Evolutionary conservation across 495 filamentous ascomycete genomes (phyloP), one percentile per base, ranked within the genome.

Genomic region (Annulohypoxylon stygium): DNA sequence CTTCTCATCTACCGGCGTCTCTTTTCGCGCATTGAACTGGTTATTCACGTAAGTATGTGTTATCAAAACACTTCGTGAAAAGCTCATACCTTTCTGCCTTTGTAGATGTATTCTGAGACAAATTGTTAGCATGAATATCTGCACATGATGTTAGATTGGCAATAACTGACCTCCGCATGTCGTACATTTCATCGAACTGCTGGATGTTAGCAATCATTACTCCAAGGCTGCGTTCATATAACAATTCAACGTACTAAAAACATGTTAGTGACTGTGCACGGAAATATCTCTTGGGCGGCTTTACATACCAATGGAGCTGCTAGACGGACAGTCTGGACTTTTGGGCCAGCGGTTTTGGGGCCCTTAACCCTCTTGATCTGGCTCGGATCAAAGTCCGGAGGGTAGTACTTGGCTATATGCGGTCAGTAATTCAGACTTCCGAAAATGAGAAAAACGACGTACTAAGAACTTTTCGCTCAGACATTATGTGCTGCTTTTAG

Each of bases 371-470:
- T 88, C 53, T 93, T 91, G 61, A 87, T 85, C 83, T 91, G 91
- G 30, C 89, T 91, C 16, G 97, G 97, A 83, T 99, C 97, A 82
- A 98, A 99, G 81, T 99, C 97, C 25, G 97, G 94, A 39, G 96
- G 96, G 80, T 97, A 98, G 87, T 96, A 93, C 79, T 93, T 92
- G 20, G 73, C 74, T 76, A 18, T 4, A 39, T 9, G 25, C 16
- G 16, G 67, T 72, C 67, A 75, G 71, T 47, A 71, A 66, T 8
- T 18, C 0, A 14, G 47, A 25, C 9, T 23, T 51, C 30, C 11
- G 39, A 11, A 16, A 20, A 23, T 23, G 20, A 18, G 9, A 36
- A n/a, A 55, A 3, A 41, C 47, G 45, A 75, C 83, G 45, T 75
- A 79, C 55, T 74, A 60, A 95, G 86, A 71, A 97, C 93, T 85